Evolutionary conservation across 768 basidiomycete genomes (phyloP), one percentile per base, ranked within the genome.

Genomic region (Agaricus bisporus): DNA sequence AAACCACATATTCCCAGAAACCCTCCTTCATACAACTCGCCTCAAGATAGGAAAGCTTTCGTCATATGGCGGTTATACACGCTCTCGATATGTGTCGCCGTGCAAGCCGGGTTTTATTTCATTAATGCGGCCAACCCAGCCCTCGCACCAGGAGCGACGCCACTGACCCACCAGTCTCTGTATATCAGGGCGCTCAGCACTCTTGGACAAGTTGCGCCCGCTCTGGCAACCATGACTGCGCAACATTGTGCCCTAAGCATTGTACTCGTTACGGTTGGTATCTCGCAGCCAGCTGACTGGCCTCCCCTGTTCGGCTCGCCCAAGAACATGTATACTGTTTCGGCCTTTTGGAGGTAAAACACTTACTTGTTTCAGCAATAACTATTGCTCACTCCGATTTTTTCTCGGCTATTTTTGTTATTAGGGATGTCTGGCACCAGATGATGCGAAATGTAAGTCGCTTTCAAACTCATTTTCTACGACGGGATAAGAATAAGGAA

Each of bases 341-440:
- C 70, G 15, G 63, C 64, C 5, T 65, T 71, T 25, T 76, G 74
- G 75, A 68, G 73, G 72, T 73, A 56, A 57, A 71, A 11, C 26
- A 18, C 4, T 15, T 25, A 32, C 32, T 32, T 11, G 32, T 32
- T 32, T 32, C 32, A 32, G 11, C 11, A 3, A 11, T 32, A 7
- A 32, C 32, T 7, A 32, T 32, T 11, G 32, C 11, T 32, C 22
- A 22, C 22, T 22, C 22, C 22, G 22, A 22, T 22, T 22, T 1
- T 22, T 22, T 2, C 22, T 22, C 22, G 22, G 22, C 22, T 22
- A 22, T 22, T 22, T 22, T 22, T 22, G 22, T 22, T n/a, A 22
- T 45, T 20, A 60, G 49, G 18, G 37, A 18, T 28, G 59, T 63
- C 0, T 74, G 73, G 72, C 73, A 75, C 54, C 73, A 75, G 49